phyloP scores from a whole-genome alignment of 495 filamentous ascomycete species.

The Xylaria acuta region DNA sequence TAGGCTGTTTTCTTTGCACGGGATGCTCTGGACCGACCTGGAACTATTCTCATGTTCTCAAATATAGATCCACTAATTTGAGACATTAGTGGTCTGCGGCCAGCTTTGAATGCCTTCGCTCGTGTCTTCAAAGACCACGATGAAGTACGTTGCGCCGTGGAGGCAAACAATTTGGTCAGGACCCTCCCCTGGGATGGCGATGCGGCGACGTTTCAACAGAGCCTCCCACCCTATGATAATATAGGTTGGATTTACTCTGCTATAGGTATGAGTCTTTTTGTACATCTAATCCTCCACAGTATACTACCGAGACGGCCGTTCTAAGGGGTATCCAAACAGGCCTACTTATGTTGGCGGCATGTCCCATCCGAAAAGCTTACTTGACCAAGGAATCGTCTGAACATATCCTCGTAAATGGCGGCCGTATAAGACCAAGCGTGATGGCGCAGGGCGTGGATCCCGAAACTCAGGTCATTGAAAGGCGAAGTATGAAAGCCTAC shows the following conservation, averaged over 20 bases:
- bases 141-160: not conserved
- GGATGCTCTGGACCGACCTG: not conserved
- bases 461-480: not conserved
- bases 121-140: not conserved
- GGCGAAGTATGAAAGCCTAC: not conserved
- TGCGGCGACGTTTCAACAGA: not conserved
- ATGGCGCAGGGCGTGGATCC: not conserved
- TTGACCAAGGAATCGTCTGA: not conserved
- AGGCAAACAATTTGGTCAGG: not conserved
- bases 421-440: not conserved
- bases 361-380: not conserved
- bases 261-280: not conserved
- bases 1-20: not conserved
- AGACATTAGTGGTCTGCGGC: not conserved
- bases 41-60: not conserved
- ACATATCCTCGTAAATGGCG: not conserved
- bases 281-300: not conserved
- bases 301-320: not conserved
- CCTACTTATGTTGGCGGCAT: constrained; percentile 1
- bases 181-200: not conserved
- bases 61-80: not conserved
- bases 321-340: constrained; percentile 3
- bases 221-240: not conserved
- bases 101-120: not conserved
- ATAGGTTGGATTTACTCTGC: not conserved